Base-by-base conservation (phyloP, 2,329 filamentous ascomycete species). In the Botrytis medusae region DNA sequence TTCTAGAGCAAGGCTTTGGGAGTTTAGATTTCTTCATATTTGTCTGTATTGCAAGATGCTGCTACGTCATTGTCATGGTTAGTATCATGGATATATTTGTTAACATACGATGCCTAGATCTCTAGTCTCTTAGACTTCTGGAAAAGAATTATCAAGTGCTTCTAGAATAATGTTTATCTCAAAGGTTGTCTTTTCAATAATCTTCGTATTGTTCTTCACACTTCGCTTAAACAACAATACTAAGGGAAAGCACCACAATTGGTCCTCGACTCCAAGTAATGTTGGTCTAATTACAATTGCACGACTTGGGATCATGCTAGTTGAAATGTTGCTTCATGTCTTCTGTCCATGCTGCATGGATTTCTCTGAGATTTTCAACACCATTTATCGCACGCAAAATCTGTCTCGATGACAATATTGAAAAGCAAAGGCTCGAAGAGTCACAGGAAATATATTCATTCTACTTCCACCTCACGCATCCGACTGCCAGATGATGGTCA, bases 201-300 rank as follows among this genome's bases (percentile, higher is more conserved):
- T 69, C 10, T 25, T 37, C 4, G 9, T 40, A 72, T 72, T 72
- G 71, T 73, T 71, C 72, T 71, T 60, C 22, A 46, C 72, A 60
- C 34, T 51, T 75, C 74, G 74, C 73, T 74, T 64, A 74, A 71
- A 59, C 74, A 76, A 76, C 75, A 76, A 76, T 76, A 68, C n/a
- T 73, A 75, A 76, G 69, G 74, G 62, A 61, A 34, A 57, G 42
- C 62, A 57, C 37, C 40, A 37, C 18, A 37, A 69, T 61, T 54
- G 68, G 25, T 48, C 14, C 42, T 68, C 42, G 37, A 40, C 29
- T 42, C 4, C 18, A 65, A 34, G 18, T 42, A 25, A 44, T 72
- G 25, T 69, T 42, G 29, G 32, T 37, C 32, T 20, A 22, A 25
- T 44, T 60, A 57, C 20, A 51, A 48, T 48, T 46, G 6, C 18